These are phyloP conservation scores for Diaporthe vexans DNA, from an alignment of 2,329 filamentous ascomycete species.

Conservation along the genomic window DNA sequence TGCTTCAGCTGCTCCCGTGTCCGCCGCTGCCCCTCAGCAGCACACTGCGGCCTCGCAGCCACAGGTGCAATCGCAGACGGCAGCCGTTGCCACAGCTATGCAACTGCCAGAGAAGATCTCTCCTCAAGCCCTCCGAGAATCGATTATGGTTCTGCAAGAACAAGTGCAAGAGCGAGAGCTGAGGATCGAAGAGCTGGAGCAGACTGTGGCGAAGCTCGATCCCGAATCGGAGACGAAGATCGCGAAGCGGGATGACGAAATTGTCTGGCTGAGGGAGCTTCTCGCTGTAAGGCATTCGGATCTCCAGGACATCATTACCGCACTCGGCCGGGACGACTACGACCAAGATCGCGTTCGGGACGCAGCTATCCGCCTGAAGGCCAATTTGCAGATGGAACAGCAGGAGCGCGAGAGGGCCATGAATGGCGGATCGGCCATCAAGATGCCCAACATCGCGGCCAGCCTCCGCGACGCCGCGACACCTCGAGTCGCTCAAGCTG, in stretches of 20 bases:
- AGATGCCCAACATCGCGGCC: constrained; percentile 82
- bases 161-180: constrained; percentile 95
- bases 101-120: constrained; percentile 87
- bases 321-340: constrained; percentile 80
- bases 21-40: constrained; percentile 43
- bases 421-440: constrained; percentile 76
- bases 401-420: constrained; percentile 91
- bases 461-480: constrained; percentile 82
- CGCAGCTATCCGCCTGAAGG: constrained; percentile 91
- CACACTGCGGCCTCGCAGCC: constrained; percentile 41
- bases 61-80: constrained; percentile 52
- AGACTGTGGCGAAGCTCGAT: constrained; percentile 76
- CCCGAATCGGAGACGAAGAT: constrained; percentile 85
- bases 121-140: constrained; percentile 93
- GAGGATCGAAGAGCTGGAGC: constrained; percentile 88
- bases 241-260: constrained; percentile 93
- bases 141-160: constrained; percentile 95
- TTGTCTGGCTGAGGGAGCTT: constrained; percentile 93
- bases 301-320: constrained; percentile 89
- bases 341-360: constrained; percentile 87
- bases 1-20: constrained; percentile 51
- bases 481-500: constrained; percentile 86
- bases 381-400: constrained; percentile 98
- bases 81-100: constrained; percentile 55
- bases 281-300: constrained; percentile 92